Evolutionary conservation across 805 yeast species (phyloP).

Genomic region (Cyberlindnera mississippiensis): DNA sequence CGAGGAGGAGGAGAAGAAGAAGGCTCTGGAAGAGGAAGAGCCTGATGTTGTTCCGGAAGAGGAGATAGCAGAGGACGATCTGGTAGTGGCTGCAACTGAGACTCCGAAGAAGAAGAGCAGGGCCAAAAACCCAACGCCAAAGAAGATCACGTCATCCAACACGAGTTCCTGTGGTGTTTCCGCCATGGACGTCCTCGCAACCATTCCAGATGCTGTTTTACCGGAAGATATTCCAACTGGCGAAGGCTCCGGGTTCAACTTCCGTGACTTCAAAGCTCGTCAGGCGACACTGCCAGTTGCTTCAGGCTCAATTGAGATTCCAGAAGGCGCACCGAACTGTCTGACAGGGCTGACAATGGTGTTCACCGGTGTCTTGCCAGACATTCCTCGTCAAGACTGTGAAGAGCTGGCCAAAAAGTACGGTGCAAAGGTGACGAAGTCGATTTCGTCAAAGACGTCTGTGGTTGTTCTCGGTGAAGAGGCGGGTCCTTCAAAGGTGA

Average conservation of each 20-base stretch:
- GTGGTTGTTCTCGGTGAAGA: slow-evolving; percentile 90
- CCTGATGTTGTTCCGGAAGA: slow-evolving; percentile 4
- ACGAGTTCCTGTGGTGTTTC: slow-evolving; percentile 25
- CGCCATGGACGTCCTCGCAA: slow-evolving; percentile 54
- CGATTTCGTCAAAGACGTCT: slow-evolving; percentile 81
- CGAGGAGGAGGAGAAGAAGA: neutral
- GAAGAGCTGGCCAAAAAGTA: slow-evolving; percentile 76
- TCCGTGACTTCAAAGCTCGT: slow-evolving; percentile 52
- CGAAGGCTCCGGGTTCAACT: slow-evolving; percentile 50
- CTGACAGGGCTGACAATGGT: slow-evolving; percentile 86
- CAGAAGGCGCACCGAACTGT: slow-evolving; percentile 84
- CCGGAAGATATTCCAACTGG: slow-evolving; percentile 44
- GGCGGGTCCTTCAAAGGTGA: slow-evolving; percentile 94
- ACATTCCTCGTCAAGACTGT: slow-evolving; percentile 69
- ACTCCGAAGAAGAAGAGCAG: slow-evolving; percentile 3
- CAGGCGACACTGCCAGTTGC: slow-evolving; percentile 33
- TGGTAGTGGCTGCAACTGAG: slow-evolving; percentile 1
- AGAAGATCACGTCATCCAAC: slow-evolving; percentile 1
- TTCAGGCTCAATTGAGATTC: slow-evolving; percentile 47
- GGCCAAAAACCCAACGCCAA: slow-evolving; percentile 3
- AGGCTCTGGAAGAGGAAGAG: neutral
- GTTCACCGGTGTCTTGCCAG: slow-evolving; percentile 86
- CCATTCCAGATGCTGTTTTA: slow-evolving; percentile 73
- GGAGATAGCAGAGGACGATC: slow-evolving; percentile 20
- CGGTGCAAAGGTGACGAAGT: slow-evolving; percentile 87